phyloP scores from a whole-genome alignment of 2,329 filamentous ascomycete genomes.

The Stachybotrys echinatus region DNA sequence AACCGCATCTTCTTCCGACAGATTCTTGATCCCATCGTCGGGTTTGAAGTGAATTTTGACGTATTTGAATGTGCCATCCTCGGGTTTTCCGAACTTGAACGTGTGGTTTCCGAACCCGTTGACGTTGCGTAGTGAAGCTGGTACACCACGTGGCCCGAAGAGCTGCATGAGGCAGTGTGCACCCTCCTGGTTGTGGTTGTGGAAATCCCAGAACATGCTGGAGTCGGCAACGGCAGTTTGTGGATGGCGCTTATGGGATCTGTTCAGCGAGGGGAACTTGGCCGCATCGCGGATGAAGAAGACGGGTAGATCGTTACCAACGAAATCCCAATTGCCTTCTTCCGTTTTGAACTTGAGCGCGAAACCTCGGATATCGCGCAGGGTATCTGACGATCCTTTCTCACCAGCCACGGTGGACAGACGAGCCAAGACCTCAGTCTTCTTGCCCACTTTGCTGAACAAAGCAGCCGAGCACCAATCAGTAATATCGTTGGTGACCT shows the following conservation, averaged over 20 bases:
- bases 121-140: not conserved
- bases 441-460: constrained; percentile 47
- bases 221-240: constrained; percentile 66
- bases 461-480: constrained; percentile 51
- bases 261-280: constrained; percentile 73
- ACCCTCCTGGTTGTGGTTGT: constrained; percentile 33
- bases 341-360: constrained; percentile 57
- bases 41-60: constrained; percentile 3
- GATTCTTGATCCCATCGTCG: not conserved
- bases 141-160: not conserved
- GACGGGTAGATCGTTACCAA: constrained; percentile 72
- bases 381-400: constrained; percentile 61
- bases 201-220: constrained; percentile 48
- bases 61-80: not conserved
- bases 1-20: not conserved
- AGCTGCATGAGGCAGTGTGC: not conserved
- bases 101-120: constrained; percentile 2
- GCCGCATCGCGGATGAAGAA: constrained; percentile 74
- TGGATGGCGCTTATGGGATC: constrained; percentile 74
- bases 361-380: constrained; percentile 66
- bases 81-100: not conserved
- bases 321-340: constrained; percentile 68
- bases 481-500: constrained; percentile 52
- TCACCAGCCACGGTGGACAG: constrained; percentile 69
- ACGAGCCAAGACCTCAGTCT: constrained; percentile 53